These are phyloP conservation scores for Leccinum boreale DNA, from an alignment of 768 basidiomycete species.

Conservation along the genomic window DNA sequence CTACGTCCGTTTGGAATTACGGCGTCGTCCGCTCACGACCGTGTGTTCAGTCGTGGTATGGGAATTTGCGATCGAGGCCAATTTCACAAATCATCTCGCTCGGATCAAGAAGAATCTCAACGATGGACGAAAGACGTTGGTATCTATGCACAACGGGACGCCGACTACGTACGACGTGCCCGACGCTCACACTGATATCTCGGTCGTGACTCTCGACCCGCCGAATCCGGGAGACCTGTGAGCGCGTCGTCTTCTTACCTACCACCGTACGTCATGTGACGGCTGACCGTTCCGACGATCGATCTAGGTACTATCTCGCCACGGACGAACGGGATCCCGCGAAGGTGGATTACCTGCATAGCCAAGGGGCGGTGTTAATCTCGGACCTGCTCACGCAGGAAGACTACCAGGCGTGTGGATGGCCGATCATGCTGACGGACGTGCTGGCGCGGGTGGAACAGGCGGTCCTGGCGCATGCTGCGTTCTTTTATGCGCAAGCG, in stretches of 20 bases:
- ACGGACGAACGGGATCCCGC: slow-evolving; percentile 41
- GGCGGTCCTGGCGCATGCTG: slow-evolving; percentile 32
- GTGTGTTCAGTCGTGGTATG: slow-evolving; percentile 21
- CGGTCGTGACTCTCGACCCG: slow-evolving; percentile 23
- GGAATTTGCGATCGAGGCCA: slow-evolving; percentile 35
- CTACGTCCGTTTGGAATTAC: not conserved
- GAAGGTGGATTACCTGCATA: slow-evolving; percentile 30
- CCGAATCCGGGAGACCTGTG: slow-evolving; percentile 25
- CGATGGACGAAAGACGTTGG: slow-evolving; percentile 14
- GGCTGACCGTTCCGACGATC: not conserved
- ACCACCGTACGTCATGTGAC: not conserved
- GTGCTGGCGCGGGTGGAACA: slow-evolving; percentile 43
- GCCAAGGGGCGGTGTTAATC: slow-evolving; percentile 39
- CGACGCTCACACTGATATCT: slow-evolving; percentile 13
- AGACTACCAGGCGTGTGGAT: slow-evolving; percentile 38
- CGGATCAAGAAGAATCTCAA: slow-evolving; percentile 30
- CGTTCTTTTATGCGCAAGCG: slow-evolving; percentile 42
- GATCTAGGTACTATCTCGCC: slow-evolving; percentile 33
- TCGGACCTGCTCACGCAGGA: slow-evolving; percentile 36
- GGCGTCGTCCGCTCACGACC: not conserved
- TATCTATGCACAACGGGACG: slow-evolving; percentile 20
- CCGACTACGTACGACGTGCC: slow-evolving; percentile 22
- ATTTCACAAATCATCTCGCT: slow-evolving; percentile 32
- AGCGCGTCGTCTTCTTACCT: not conserved
- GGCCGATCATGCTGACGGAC: slow-evolving; percentile 43